Conservation (phyloP, 371 early-diverging fungal species). For the Funneliformis caledonium region DNA sequence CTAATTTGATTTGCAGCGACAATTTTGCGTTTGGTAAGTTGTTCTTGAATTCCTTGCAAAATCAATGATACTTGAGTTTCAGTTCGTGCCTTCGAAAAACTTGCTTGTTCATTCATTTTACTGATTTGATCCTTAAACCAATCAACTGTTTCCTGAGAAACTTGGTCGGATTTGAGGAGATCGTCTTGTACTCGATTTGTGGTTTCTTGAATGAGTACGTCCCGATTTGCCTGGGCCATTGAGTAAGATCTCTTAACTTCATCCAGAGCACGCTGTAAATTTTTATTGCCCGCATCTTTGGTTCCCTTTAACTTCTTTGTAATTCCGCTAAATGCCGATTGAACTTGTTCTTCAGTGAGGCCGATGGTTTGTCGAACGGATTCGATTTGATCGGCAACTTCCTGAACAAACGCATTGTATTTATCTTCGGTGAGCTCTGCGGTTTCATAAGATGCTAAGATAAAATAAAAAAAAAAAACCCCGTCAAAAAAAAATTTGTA, state of each 20-base stretch:
- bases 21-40: neutral
- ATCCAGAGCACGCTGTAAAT: neutral
- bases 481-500: neutral
- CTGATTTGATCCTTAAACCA: constrained; percentile 36
- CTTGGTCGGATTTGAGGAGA: neutral
- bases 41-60: constrained; percentile 27
- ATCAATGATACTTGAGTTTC: constrained; percentile 27
- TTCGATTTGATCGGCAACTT: constrained; percentile 20
- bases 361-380: neutral
- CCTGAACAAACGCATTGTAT: neutral
- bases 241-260: constrained; percentile 4
- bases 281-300: neutral
- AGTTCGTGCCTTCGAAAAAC: constrained; percentile 19
- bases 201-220: constrained; percentile 14
- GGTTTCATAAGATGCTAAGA: neutral
- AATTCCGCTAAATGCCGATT: neutral
- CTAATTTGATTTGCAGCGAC: constrained; percentile 1
- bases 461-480: neutral
- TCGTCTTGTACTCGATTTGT: constrained; percentile 24
- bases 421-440: neutral
- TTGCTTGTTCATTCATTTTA: neutral
- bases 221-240: neutral
- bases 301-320: neutral
- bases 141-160: constrained; percentile 28
- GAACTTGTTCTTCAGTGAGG: constrained; percentile 29